A percentile compares a stretch with the other conserved stretches of the same genome.
Conservation (phyloP, 345 rosid genomes). For the Gossypium anomalum region DNA sequence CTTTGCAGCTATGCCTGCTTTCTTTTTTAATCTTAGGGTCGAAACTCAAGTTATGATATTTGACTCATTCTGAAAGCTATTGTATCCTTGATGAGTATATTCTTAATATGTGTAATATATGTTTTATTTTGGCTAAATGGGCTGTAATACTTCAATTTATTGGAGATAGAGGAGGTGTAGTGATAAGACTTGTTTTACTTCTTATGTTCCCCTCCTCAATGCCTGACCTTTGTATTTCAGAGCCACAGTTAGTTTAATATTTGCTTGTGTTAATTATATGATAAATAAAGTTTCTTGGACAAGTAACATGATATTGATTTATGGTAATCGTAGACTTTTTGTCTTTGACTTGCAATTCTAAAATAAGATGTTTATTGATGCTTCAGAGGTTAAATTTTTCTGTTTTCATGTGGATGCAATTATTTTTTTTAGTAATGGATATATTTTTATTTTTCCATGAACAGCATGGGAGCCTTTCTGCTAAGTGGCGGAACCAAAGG, state of each 20-base stretch:
- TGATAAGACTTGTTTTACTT: background rate
- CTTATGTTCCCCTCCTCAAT: background rate
- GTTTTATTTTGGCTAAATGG: background rate
- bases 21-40: background rate
- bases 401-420: background rate
- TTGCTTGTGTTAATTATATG: background rate
- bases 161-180: background rate
- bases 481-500: constrained; percentile 98
- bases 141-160: background rate
- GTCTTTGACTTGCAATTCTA: background rate
- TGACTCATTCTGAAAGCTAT: background rate
- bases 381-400: background rate
- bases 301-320: background rate
- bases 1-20: background rate
- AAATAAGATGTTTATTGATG: background rate
- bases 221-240: background rate
- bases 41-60: background rate
- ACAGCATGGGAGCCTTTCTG: constrained; percentile 97
- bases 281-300: background rate
- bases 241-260: background rate
- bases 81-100: background rate
- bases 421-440: constrained; percentile 11
- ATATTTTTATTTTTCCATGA: constrained; percentile 9
- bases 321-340: background rate
- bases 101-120: background rate